These are phyloP conservation scores for Xylaria acuta DNA, from an alignment of 495 filamentous ascomycete species.

Conservation along the genomic window DNA sequence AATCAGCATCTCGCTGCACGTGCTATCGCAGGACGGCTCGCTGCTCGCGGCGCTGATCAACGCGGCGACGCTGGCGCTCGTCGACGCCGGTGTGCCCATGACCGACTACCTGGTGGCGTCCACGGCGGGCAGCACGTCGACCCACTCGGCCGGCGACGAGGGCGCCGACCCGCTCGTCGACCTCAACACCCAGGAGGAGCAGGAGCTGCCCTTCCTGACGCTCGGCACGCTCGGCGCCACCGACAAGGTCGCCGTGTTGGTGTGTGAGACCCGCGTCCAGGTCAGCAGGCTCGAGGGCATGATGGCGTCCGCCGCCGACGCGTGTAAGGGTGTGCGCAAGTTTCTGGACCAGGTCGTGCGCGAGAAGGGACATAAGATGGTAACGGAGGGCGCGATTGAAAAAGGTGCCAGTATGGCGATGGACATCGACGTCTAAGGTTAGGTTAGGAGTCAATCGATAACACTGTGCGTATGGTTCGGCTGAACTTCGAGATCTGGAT, in stretches of 20 bases:
- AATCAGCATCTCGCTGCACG: slow-evolving; percentile 80
- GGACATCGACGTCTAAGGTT: slow-evolving; percentile 47
- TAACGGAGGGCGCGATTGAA: slow-evolving; percentile 63
- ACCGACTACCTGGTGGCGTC: slow-evolving; percentile 86
- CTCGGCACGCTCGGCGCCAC: slow-evolving; percentile 74
- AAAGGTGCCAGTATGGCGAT: slow-evolving; percentile 51
- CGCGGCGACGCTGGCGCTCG: slow-evolving; percentile 87
- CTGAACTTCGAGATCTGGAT: not conserved
- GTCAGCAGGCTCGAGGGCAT: slow-evolving; percentile 83
- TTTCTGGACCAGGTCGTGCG: slow-evolving; percentile 75
- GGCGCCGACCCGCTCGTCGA: slow-evolving; percentile 87
- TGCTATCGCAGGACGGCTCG: slow-evolving; percentile 90
- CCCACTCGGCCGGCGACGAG: slow-evolving; percentile 67
- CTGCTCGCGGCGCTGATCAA: slow-evolving; percentile 90
- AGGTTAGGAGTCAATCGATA: slow-evolving; percentile 16
- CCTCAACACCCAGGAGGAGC: slow-evolving; percentile 83
- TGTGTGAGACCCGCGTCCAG: slow-evolving; percentile 85
- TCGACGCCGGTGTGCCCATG: slow-evolving; percentile 97
- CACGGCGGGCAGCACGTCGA: slow-evolving; percentile 78
- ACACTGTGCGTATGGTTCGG: not conserved
- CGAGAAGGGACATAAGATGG: slow-evolving; percentile 66
- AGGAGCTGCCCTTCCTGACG: slow-evolving; percentile 87
- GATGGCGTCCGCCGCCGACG: slow-evolving; percentile 89
- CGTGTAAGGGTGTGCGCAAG: slow-evolving; percentile 83
- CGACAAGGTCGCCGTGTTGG: slow-evolving; percentile 78